phyloP scores from a whole-genome alignment of 371 early-diverging fungal species.

The Choanephora cucurbitarum region DNA sequence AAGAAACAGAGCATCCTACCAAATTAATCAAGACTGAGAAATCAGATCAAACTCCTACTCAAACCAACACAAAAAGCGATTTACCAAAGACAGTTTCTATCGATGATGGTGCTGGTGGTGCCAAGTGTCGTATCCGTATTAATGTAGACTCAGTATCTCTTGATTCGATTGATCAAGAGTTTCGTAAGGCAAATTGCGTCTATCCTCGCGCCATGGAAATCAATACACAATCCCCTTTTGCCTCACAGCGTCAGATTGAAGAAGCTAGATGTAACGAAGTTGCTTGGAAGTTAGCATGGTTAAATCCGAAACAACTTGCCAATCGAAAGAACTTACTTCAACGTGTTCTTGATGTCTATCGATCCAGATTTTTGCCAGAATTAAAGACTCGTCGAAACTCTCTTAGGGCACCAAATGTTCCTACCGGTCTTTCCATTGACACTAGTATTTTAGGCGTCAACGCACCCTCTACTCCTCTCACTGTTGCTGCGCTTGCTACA shows the following conservation, averaged over 20 bases:
- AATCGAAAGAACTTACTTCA: slow-evolving; percentile 48
- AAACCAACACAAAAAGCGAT: slow-evolving; percentile 3
- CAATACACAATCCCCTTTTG: slow-evolving; percentile 25
- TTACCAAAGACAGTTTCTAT: slow-evolving; percentile 33
- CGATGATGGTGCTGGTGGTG: slow-evolving; percentile 22
- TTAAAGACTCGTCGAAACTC: slow-evolving; percentile 43
- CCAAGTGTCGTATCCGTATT: slow-evolving; percentile 39
- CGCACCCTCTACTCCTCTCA: slow-evolving; percentile 11
- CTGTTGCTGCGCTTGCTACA: slow-evolving; percentile 21
- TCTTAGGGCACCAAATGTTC: slow-evolving; percentile 32
- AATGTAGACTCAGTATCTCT: slow-evolving; percentile 51
- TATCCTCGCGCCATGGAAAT: slow-evolving; percentile 52
- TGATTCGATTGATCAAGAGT: slow-evolving; percentile 37
- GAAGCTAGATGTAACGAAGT: slow-evolving; percentile 51
- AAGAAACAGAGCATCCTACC: neutral
- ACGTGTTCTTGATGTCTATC: slow-evolving; percentile 49
- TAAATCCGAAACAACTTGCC: slow-evolving; percentile 50
- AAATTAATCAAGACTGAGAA: slow-evolving; percentile 6
- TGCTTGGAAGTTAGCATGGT: slow-evolving; percentile 56
- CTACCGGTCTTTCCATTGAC: slow-evolving; percentile 21
- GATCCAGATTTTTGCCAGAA: slow-evolving; percentile 43
- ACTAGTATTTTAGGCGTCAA: slow-evolving; percentile 3
- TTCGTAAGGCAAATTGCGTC: slow-evolving; percentile 47
- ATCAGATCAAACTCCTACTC: neutral
- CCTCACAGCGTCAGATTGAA: slow-evolving; percentile 40